Evolutionary conservation across 2,329 filamentous ascomycete genomes (phyloP), one percentile per base, ranked within the genome.

Genomic region (Chaetothyriales sp.): DNA sequence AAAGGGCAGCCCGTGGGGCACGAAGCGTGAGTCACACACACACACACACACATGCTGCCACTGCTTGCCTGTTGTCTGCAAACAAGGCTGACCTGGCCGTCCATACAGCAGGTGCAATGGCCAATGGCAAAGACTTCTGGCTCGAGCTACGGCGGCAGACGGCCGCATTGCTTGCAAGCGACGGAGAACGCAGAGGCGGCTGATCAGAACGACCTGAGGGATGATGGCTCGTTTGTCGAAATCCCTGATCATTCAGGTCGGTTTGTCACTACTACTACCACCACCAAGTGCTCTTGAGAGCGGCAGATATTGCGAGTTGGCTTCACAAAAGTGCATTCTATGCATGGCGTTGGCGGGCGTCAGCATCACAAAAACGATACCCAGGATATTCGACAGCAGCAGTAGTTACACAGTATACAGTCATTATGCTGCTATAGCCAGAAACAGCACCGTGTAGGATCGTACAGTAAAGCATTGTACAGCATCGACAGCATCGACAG

Each of bases 71-170:
- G 15, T 40, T 40, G 33, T 40, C 33, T 9, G 29, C 29, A 33
- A 4, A 9, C 29, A 33, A 33, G 8, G 8, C 29, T 9, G 29
- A 33, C 8, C 28, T 37, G 29, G 18, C 43, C 2, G 9, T 47
- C 1, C 10, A 40, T 40, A 20, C 53, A 74, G 72, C 70, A 37
- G 73, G 73, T 53, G 65, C 65, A 1, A 73, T 73, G 72, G 67
- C 66, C 3, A 73, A 68, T 53, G 70, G 70, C 7, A 73, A 70
- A 60, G 72, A 73, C 54, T 74, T 74, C 61, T 73, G 72, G 60
- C 62, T 72, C 47, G 72, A 74, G 54, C 65, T 74, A 28, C 69
- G 71, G 43, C 73, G 72, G 58, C 72, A 74, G 56, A 61, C 74
- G 10, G 63, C 69, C 1, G 58, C 65, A 9, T 59, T 72, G 43